Evolutionary conservation across 1,284 basidiomycete species (phyloP), one percentile per base, ranked within the genome.

Genomic region (Boletus semigastroideus): DNA sequence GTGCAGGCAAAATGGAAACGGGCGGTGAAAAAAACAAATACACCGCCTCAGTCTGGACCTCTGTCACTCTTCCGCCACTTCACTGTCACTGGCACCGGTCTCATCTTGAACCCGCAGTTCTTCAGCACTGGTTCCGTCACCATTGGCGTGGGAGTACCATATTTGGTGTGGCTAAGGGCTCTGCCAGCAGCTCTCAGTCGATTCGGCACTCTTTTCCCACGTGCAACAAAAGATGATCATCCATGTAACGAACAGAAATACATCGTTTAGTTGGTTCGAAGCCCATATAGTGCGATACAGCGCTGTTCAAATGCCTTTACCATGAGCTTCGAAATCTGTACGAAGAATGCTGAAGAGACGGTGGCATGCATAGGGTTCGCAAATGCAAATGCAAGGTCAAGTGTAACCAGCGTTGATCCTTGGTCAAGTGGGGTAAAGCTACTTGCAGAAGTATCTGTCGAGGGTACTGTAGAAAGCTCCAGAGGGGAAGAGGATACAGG

Each of bases 221-320:
- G 25, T 25, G 5, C 25, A 25, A 25, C 5, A 25, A 25, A 25
- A 25, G 5, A 4, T 25, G 5, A 22, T 22, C 5, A 22, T n/a
- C n/a, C 3, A 22, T 22, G 22, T 22, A 22, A 22, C 22, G 22
- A 22, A 19, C 27, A 40, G n/a, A 36, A 27, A 27, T 44, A 13
- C 27, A n/a, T n/a, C 16, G 5, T 39, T 61, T 42, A 68, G 31
- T 39, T 25, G 9, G 49, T 40, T 22, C 61, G 54, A 42, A 39
- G 57, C 17, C 90, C 87, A 62, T 91, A 93, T 7, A 94, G 75
- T 49, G 79, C 74, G 47, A 78, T 45, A 67, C 92, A 95, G 31
- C 94, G 78, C 59, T 87, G 76, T 70, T 97, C 92, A 63, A 99
- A 99, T 5, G 94, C 94, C 54, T 87, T 76, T 22, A 98, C 87